phyloP scores from a whole-genome alignment of 768 basidiomycete genomes.

The Albatrellus ellisii region DNA sequence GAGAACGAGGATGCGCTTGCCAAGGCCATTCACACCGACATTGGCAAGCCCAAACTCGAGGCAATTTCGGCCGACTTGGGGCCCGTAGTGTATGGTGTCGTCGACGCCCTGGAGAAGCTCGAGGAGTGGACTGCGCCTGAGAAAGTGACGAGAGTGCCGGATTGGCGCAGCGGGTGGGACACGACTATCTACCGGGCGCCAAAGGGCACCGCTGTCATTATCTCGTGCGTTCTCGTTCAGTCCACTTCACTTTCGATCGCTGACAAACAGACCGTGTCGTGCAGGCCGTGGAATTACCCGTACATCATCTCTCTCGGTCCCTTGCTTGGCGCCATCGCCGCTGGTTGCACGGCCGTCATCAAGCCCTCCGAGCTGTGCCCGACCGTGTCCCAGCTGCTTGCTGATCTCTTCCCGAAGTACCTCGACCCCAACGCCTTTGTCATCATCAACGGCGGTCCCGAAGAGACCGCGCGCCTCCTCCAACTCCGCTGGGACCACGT shows the following conservation, averaged over 20 bases:
- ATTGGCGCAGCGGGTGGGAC: conserved; percentile 13
- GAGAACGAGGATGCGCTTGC: conserved; percentile 16
- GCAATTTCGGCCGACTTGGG: conserved; percentile 13
- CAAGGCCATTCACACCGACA: conserved; percentile 13
- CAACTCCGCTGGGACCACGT: conserved; percentile 31
- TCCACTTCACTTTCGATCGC: not conserved
- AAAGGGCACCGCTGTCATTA: conserved; percentile 17
- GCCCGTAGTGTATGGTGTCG: conserved; percentile 9
- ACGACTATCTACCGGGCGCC: conserved; percentile 15
- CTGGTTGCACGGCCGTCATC: conserved; percentile 18
- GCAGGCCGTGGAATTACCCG: conserved; percentile 13
- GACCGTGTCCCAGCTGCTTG: conserved; percentile 10
- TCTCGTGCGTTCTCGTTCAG: conserved; percentile 7
- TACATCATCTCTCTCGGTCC: conserved; percentile 8
- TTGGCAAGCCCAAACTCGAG: conserved; percentile 16
- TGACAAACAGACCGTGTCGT: not conserved
- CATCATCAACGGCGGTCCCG: conserved; percentile 16
- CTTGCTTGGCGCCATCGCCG: conserved; percentile 19
- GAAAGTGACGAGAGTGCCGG: conserved; percentile 6
- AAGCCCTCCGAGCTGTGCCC: conserved; percentile 20
- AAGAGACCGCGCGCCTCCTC: conserved; percentile 17
- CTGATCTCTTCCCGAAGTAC: conserved; percentile 19
- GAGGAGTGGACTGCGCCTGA: conserved; percentile 16
- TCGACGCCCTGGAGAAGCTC: conserved; percentile 13
- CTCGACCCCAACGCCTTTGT: conserved; percentile 17